These are phyloP conservation scores for Phaseolus lunatus DNA, from an alignment of 306 rosid genomes.

Conservation along the genomic window DNA sequence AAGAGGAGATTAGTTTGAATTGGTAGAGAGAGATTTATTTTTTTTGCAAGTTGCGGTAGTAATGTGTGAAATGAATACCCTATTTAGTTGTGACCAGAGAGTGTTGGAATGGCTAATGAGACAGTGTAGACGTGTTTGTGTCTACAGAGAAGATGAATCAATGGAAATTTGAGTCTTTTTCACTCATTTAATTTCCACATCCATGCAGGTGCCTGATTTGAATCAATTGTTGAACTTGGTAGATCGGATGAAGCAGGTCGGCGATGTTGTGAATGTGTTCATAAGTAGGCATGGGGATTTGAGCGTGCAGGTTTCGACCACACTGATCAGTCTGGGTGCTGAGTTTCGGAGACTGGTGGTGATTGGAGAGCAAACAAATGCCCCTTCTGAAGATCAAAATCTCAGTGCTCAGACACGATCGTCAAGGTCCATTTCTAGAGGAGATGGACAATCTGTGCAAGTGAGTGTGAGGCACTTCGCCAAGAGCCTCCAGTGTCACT, in stretches of 20 bases:
- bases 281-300: conserved; percentile 87
- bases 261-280: conserved; percentile 77
- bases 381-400: conserved; percentile 77
- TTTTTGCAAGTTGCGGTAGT: too few species aligned
- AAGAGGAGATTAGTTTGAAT: neutral
- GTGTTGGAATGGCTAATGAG: too few species aligned
- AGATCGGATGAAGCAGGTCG: conserved; percentile 88
- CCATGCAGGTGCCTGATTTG: conserved; percentile 70
- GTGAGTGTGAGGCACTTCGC: conserved; percentile 95
- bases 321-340: conserved; percentile 83
- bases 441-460: conserved; percentile 87
- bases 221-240: conserved; percentile 87
- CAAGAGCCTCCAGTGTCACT: conserved; percentile 85
- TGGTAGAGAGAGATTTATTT: too few species aligned
- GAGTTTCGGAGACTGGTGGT: conserved; percentile 81
- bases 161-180: neutral
- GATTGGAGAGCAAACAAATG: conserved; percentile 73
- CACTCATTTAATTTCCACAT: neutral
- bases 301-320: conserved; percentile 79
- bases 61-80: neutral
- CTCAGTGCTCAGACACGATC: conserved; percentile 82
- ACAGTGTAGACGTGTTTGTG: neutral
- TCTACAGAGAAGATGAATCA: neutral
- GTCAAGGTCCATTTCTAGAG: conserved; percentile 64
- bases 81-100: too few species aligned